phyloP scores from a whole-genome alignment of 495 filamentous ascomycete genomes.

The Neurospora sp. region DNA sequence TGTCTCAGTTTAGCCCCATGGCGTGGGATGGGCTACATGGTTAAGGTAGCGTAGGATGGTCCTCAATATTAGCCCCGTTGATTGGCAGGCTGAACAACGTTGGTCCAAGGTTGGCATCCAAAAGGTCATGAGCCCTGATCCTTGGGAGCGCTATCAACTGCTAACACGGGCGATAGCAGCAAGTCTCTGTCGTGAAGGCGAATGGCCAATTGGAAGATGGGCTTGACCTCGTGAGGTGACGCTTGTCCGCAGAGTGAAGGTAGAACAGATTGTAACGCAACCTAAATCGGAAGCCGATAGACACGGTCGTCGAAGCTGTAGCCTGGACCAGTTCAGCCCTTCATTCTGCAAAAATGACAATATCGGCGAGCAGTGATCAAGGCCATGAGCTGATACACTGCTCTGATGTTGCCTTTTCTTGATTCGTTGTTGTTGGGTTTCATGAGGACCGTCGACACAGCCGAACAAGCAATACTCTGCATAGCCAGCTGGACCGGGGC shows the following conservation, averaged over 20 bases:
- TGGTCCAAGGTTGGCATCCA: background rate
- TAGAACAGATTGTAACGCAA: background rate
- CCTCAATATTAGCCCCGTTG: background rate
- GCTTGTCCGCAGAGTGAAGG: background rate
- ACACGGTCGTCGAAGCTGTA: background rate
- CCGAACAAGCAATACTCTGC: background rate
- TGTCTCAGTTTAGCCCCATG: background rate
- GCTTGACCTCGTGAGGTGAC: background rate
- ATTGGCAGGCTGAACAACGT: background rate
- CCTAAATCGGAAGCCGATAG: background rate
- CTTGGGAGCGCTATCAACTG: background rate
- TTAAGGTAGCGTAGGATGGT: background rate
- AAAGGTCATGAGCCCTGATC: background rate
- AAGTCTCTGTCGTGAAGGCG: background rate
- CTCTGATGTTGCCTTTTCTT: background rate
- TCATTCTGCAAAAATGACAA: background rate
- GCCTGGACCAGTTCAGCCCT: background rate
- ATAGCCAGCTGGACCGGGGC: background rate
- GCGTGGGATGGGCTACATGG: background rate
- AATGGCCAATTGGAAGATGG: background rate
- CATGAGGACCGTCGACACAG: background rate
- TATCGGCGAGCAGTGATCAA: background rate
- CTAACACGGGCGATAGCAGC: background rate
- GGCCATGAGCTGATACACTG: background rate
- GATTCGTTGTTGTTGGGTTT: background rate